Conservation (phyloP, 805 yeast species). For the Zygosaccharomyces rouxii region DNA sequence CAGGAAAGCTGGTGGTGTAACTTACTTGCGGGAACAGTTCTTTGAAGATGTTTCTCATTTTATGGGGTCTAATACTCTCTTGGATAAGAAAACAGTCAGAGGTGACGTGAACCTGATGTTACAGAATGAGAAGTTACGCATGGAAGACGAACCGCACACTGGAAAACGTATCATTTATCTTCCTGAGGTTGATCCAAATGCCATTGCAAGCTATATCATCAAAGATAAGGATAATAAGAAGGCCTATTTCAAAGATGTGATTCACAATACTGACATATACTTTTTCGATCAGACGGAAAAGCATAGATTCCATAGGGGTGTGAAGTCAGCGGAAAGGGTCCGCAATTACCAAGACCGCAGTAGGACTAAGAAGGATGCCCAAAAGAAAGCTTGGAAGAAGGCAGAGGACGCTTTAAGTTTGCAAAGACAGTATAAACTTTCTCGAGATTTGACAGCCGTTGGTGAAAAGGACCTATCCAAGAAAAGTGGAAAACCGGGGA, state of each 20-base stretch:
- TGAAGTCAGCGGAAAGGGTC: constrained; percentile 32
- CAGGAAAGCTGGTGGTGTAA: constrained; percentile 43
- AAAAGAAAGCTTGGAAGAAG: background rate
- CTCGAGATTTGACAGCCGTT: constrained; percentile 1
- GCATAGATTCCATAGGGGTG: constrained; percentile 28
- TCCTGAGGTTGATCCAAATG: constrained; percentile 21
- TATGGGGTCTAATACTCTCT: constrained; percentile 37
- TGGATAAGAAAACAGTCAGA: constrained; percentile 53
- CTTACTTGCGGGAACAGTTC: constrained; percentile 41
- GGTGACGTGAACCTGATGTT: constrained; percentile 39
- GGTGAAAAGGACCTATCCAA: background rate
- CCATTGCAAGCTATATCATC: constrained; percentile 18
- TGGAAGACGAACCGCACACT: constrained; percentile 18
- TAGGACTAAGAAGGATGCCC: constrained; percentile 5
- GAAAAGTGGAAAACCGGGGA: constrained; percentile 1
- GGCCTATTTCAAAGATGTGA: constrained; percentile 22
- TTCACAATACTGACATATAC: constrained; percentile 32
- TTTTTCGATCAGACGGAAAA: constrained; percentile 33
- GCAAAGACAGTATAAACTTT: constrained; percentile 3
- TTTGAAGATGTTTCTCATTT: constrained; percentile 39
- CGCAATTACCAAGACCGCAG: constrained; percentile 24
- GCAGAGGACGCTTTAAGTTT: background rate
- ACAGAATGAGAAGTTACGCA: constrained; percentile 20
- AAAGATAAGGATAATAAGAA: constrained; percentile 30
- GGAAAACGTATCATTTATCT: constrained; percentile 24